Evolutionary conservation across 1,284 basidiomycete genomes (phyloP), one percentile per base, ranked within the genome.

Genomic region (Ustilago sp.): DNA sequence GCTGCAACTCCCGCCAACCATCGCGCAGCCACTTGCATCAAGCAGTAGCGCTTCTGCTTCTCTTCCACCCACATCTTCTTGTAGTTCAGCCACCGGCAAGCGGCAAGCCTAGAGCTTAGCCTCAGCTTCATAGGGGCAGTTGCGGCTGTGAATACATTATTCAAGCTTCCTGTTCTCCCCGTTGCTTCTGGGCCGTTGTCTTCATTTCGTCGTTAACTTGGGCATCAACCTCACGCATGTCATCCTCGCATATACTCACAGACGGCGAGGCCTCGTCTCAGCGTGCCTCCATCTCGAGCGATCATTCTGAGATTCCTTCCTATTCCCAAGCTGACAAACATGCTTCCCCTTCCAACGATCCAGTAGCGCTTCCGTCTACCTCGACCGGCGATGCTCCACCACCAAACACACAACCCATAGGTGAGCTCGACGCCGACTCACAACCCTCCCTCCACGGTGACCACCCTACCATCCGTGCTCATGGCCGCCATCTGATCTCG

Each of bases 231-330:
- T 19, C 61, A 48, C 59, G 36, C 63, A 71, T 62, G 68, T 62
- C 68, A 45, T 54, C 61, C 8, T 45, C 54, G 55, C 56, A 62
- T 43, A 65, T 65, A 17, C 51, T 65, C 32, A 59, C 57, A n/a
- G 51, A 50, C 39, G 70, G 51, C 32, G 58, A 58, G 19, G 58
- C n/a, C 23, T 36, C 57, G 31, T 41, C 70, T 23, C 53, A 39
- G 36, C 70, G 58, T 34, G 23, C 58, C 5, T 63, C 70, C 41
- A 53, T 63, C 54, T 67, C 65, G n/a, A 68, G 64, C 70, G 62
- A 73, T 53, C 58, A 64, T 61, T 73, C 64, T 61, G 61, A 73
- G 48, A 68, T 73, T 19, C 70, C 70, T 31, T 73, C 53, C n/a
- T 64, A 73, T 61, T 65, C 70, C 9, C 64, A 53, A 4, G 48